Percentiles rank a stretch among this genome's conserved stretches.
Conservation (phyloP, 148 eudicot genomes). For the Rhododendron kiyosumense region DNA sequence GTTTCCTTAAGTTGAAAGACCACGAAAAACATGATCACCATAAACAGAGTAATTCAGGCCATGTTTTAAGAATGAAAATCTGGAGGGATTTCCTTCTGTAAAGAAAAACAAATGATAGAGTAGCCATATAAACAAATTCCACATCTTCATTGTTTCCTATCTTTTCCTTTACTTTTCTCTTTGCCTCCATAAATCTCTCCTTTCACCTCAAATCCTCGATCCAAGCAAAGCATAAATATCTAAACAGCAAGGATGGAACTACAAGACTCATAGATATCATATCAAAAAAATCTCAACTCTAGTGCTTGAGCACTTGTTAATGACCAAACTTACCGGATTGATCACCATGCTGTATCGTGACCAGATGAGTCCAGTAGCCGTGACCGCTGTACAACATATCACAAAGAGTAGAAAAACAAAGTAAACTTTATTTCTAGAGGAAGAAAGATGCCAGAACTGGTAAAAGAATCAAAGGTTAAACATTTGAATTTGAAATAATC, state of each 20-base stretch:
- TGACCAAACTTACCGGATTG: constrained; percentile 64
- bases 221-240: background rate
- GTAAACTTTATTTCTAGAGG: background rate
- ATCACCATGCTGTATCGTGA: constrained; percentile 90
- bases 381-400: constrained; percentile 52
- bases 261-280: background rate
- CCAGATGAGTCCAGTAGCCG: constrained; percentile 84
- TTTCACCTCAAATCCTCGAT: background rate
- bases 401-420: background rate
- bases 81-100: background rate
- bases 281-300: background rate
- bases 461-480: background rate
- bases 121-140: background rate
- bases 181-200: background rate
- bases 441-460: background rate
- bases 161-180: background rate
- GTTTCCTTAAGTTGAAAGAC: background rate
- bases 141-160: background rate
- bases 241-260: background rate
- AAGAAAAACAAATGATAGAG: background rate
- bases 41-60: background rate
- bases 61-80: background rate
- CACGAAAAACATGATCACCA: background rate
- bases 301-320: background rate
- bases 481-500: background rate